Base-by-base conservation (phyloP, 2,329 filamentous ascomycete genomes). In the Drechslera avenae region DNA sequence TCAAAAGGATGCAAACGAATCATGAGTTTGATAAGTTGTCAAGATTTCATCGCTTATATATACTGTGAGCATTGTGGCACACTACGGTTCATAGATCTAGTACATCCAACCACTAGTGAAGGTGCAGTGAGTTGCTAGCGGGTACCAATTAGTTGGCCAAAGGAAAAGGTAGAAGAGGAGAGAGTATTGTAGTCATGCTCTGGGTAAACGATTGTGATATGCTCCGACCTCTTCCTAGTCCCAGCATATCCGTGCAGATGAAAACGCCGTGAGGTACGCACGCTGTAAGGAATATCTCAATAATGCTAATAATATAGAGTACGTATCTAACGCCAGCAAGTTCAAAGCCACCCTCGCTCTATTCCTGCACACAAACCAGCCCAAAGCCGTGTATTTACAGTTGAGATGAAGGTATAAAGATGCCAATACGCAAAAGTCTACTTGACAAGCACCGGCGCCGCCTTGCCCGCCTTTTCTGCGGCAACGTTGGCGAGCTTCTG, bases 401-500 rank as follows among this genome's bases (percentile, higher is more conserved):
- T 37, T 16, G 45, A 48, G 12, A 47, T 41, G 43, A 48, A 39
- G 46, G 45, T 32, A 35, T 35, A 39, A 17, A 50, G 34, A 44
- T 45, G 14, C 32, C 36, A 37, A 8, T 18, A 41, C 21, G 19
- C 18, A 28, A 21, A 39, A 10, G 7, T 47, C 50, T 66, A 73
- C 39, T 73, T 73, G 21, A 57, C 44, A 26, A 73, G 59, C n/a
- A 72, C 48, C 0, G 71, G 71, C 0, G 64, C 66, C 21, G 58
- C 60, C 41, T 68, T 59, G 39, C 65, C 60, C 16, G 73, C 74
- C 66, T 84, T 86, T 21, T 82, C 78, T 4, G 86, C 83, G 8
- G 87, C 85, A 43, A 85, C 65, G 42, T 85, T 80, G 10, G 86
- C 85, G 13, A 86, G 79, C 69, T 86, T 88, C 59, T 84, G 81